phyloP scores from a whole-genome alignment of 768 basidiomycete genomes.

The Hortiboletus flavorubellus region DNA sequence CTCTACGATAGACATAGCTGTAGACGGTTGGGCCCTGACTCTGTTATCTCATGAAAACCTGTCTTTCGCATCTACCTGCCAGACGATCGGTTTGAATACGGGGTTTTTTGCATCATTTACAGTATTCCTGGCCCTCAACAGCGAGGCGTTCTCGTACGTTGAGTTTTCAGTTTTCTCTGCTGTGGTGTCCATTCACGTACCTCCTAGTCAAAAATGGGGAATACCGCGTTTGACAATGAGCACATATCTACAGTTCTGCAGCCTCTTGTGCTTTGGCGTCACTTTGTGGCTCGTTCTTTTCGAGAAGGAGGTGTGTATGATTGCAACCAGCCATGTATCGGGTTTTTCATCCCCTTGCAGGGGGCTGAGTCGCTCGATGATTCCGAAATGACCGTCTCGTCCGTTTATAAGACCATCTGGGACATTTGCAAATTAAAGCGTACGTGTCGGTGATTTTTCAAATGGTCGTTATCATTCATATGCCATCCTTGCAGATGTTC shows the following conservation, averaged over 20 bases:
- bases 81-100: conserved; percentile 94
- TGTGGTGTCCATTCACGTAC: conserved; percentile 7
- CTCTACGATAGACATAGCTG: conserved; percentile 77
- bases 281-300: conserved; percentile 86
- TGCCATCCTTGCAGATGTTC: conserved; percentile 62
- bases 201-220: conserved; percentile 66
- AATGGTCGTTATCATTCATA: neutral
- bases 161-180: neutral
- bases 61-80: conserved; percentile 96
- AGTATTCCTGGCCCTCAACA: conserved; percentile 95
- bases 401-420: conserved; percentile 95
- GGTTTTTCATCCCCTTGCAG: conserved; percentile 35
- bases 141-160: conserved; percentile 81
- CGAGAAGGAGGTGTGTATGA: conserved; percentile 76
- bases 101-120: conserved; percentile 97
- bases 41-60: conserved; percentile 89
- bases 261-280: conserved; percentile 73
- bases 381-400: conserved; percentile 85
- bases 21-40: conserved; percentile 89
- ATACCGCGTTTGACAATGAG: conserved; percentile 67
- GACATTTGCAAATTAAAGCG: conserved; percentile 87
- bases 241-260: conserved; percentile 86
- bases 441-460: conserved; percentile 34
- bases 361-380: conserved; percentile 71
- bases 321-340: neutral